Base-by-base conservation (phyloP, 2,329 filamentous ascomycete genomes). In the Beauveria sp. region DNA sequence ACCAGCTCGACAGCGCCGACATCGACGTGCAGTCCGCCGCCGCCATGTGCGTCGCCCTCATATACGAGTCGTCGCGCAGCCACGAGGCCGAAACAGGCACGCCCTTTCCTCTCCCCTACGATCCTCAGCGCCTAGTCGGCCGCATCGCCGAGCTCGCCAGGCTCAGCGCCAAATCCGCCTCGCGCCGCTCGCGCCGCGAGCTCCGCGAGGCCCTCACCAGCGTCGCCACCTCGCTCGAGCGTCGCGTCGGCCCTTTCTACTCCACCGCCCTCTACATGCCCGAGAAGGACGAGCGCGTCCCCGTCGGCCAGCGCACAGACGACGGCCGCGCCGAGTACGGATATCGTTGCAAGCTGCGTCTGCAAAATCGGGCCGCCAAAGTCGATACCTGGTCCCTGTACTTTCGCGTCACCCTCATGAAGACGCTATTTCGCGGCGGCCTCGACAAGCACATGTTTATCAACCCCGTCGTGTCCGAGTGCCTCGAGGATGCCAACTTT, bases 1-100 rank as follows among this genome's bases (percentile, higher is more conserved):
- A 96, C 53, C 92, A 96, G 73, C 86, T 96, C 20, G 86, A 93
- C 63, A 91, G 89, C 71, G 80, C 80, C 38, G 86, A 91, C 62
- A 78, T 86, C 1, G 78, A 82, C 9, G 89, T 96, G 1, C 90
- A 95, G 69, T 85, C 91, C 51, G 85, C 88, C 3, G 88, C 91
- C 0, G 91, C 88, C 3, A 84, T 88, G 69, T 90, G 90, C 71
- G 92, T 96, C 63, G 91, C 91, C 0, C 78, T 96, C 10, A 79
- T 96, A 12, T 93, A 90, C 68, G 92, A 96, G 72, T 88, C 89
- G 64, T 78, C 78, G 3, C 77, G 80, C 40, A 73, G 75, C 14
- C 74, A 80, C 61, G 78, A 83, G 64, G 74, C 78, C 24, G 77
- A 79, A 62, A 79, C 76, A 1, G 80, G 78, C 47, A 76, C 82